Percentiles rank a stretch among this genome's conserved stretches.
These are phyloP conservation scores for Harringtonia aguacate DNA, from an alignment of 2,329 filamentous ascomycete genomes.

Conservation along the genomic window DNA sequence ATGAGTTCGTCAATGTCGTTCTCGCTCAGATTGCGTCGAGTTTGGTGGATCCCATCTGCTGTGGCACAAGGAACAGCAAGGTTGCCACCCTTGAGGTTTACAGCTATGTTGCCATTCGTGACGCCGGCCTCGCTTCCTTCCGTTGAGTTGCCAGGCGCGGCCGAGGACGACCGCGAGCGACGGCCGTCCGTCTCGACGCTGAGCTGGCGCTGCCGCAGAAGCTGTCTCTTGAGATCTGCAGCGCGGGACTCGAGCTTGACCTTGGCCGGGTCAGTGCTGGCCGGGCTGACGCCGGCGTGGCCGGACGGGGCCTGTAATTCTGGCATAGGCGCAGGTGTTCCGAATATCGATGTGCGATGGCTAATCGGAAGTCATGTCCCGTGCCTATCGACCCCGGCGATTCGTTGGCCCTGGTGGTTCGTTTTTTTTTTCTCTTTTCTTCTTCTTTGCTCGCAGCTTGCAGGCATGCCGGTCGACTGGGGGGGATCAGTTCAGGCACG, in stretches of 20 bases:
- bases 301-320: not conserved
- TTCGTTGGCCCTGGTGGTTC: too few species aligned
- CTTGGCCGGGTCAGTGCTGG: not conserved
- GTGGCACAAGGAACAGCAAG: not conserved
- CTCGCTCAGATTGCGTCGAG: not conserved
- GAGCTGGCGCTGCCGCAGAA: not conserved
- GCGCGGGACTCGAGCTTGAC: slow-evolving; percentile 1
- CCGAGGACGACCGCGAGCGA: not conserved
- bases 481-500: too few species aligned
- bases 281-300: not conserved
- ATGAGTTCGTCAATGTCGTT: slow-evolving; percentile 6
- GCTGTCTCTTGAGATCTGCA: slow-evolving; percentile 3
- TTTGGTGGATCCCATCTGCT: not conserved
- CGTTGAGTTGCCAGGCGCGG: not conserved
- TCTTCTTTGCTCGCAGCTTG: too few species aligned
- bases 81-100: not conserved
- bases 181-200: not conserved
- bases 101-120: not conserved
- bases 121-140: not conserved
- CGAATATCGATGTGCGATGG: too few species aligned
- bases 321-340: not conserved
- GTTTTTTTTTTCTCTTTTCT: too few species aligned
- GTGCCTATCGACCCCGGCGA: too few species aligned
- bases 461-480: too few species aligned
- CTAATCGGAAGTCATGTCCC: too few species aligned